These are phyloP conservation scores for Vickermania spadyakhi DNA, from an alignment of 208 protist species.

Conservation along the genomic window DNA sequence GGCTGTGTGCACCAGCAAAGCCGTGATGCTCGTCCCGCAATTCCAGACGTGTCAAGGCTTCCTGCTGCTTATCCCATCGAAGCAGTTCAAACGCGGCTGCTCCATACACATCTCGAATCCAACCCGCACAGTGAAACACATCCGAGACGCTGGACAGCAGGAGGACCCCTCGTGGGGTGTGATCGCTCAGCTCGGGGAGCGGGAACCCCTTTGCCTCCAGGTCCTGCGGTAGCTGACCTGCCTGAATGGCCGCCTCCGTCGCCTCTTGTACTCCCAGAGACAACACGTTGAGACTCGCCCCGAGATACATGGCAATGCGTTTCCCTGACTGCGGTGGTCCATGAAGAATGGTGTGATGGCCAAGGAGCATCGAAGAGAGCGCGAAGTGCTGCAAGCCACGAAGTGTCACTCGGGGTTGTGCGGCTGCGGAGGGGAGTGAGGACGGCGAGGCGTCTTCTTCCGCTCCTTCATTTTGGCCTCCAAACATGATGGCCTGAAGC, in stretches of 20 bases:
- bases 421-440: not conserved
- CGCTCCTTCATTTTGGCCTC: not conserved
- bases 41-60: too few relatives aligned
- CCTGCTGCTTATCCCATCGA: too few relatives aligned
- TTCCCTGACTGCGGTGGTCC: conserved; percentile 52
- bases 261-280: not conserved
- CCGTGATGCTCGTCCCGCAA: not conserved
- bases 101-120: not conserved
- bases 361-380: conserved; percentile 47
- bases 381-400: conserved; percentile 45
- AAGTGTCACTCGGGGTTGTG: conserved; percentile 5
- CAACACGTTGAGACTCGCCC: conserved; percentile 17
- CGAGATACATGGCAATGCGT: conserved; percentile 35
- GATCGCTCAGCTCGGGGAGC: not conserved
- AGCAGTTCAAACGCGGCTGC: not conserved
- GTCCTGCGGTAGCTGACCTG: conserved; percentile 2
- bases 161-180: not conserved
- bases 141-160: not conserved
- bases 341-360: conserved; percentile 49
- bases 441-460: not conserved
- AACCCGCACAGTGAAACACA: not conserved
- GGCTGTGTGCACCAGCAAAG: too few relatives aligned
- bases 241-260: not conserved
- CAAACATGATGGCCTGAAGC: not conserved
- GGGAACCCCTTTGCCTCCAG: conserved; percentile 4